Percentiles rank a stretch among this genome's conserved stretches.
Conservation (phyloP, 257 asterid species). For the Solanum sparsipilum region DNA sequence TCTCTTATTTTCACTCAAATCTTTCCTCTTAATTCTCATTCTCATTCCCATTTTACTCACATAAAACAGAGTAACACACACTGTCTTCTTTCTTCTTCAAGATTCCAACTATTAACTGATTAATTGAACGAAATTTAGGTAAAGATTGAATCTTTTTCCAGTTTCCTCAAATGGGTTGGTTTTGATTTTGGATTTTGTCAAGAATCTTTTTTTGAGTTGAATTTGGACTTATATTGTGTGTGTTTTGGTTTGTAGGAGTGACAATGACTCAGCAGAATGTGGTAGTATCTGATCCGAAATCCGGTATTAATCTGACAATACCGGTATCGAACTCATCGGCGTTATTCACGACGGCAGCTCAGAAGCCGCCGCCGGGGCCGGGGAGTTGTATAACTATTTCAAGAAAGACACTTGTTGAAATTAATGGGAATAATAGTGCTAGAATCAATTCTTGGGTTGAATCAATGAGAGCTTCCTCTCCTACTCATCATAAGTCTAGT, state of each 20-base stretch:
- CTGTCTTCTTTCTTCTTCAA: constrained; percentile 7
- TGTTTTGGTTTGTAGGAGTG: not conserved
- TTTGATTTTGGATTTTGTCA: too few species aligned
- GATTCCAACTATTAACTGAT: not conserved
- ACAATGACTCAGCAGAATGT: constrained; percentile 57
- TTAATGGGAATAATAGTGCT: constrained; percentile 39
- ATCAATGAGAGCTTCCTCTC: constrained; percentile 85
- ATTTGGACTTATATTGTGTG: not conserved
- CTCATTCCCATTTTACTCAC: not conserved
- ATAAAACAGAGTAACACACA: not conserved
- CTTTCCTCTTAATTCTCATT: not conserved
- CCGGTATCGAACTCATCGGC: constrained; percentile 25
- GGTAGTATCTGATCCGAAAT: constrained; percentile 39
- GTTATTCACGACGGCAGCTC: constrained; percentile 34
- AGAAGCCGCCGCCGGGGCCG: constrained; percentile 68
- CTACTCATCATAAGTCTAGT: constrained; percentile 46
- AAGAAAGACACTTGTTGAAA: constrained; percentile 48
- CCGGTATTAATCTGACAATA: constrained; percentile 34
- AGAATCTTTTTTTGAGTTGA: not conserved
- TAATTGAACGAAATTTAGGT: not conserved
- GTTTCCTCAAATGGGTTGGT: not conserved
- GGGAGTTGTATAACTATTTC: constrained; percentile 56
- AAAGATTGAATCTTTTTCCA: not conserved
- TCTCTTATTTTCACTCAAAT: not conserved
- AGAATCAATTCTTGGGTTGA: constrained; percentile 70